These are phyloP conservation scores for maize (Zea mays) DNA, from an alignment of 176 grass and related monocot species.

Conservation along the genomic window DNA sequence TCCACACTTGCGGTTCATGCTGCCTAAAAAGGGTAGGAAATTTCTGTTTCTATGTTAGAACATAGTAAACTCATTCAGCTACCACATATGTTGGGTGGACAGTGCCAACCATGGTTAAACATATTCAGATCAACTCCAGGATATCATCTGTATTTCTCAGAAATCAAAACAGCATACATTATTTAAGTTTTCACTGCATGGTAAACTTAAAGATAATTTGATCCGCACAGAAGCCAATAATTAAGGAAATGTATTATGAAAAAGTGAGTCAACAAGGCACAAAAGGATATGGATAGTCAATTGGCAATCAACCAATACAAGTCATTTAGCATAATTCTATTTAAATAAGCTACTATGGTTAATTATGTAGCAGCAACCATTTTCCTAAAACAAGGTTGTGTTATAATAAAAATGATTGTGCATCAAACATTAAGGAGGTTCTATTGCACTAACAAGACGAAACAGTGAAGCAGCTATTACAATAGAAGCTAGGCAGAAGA, in stretches of 20 bases:
- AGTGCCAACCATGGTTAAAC: not conserved
- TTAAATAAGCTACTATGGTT: not conserved
- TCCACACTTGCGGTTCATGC: slow-evolving; percentile 32
- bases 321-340: slow-evolving; percentile 16
- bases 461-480: slow-evolving; percentile 4
- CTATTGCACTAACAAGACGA: not conserved
- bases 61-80: not conserved
- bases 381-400: not conserved
- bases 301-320: not conserved
- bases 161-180: not conserved
- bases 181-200: not conserved
- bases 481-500: slow-evolving; percentile 3
- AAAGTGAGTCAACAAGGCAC: not conserved
- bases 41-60: slow-evolving; percentile 7
- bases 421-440: not conserved
- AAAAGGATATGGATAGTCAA: slow-evolving; percentile 12
- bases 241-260: slow-evolving; percentile 1
- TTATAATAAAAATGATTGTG: not conserved
- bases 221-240: not conserved
- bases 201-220: not conserved
- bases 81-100: not conserved
- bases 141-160: not conserved
- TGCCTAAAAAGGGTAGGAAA: slow-evolving; percentile 1
- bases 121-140: not conserved
- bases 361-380: not conserved